A percentile compares a stretch with the other conserved stretches of the same genome.
These are phyloP conservation scores for Kalmusia sp. DNA, from an alignment of 2,329 filamentous ascomycete genomes.

Conservation along the genomic window DNA sequence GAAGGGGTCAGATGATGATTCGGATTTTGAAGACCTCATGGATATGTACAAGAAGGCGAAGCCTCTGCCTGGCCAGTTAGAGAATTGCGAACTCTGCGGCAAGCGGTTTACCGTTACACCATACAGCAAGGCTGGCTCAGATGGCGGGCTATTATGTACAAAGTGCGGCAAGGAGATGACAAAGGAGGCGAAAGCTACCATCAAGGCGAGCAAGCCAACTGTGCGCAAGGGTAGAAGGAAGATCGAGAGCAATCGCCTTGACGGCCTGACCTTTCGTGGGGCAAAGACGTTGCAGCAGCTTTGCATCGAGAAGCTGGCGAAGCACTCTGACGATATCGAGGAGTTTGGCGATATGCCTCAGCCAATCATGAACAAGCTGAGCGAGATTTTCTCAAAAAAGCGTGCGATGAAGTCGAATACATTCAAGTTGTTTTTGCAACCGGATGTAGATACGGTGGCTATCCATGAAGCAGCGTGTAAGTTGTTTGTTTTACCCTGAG, in stretches of 20 bases:
- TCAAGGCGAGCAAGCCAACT: constrained; percentile 65
- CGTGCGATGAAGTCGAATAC: constrained; percentile 62
- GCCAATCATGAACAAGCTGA: constrained; percentile 62
- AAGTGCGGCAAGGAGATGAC: constrained; percentile 79
- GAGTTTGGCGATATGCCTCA: constrained; percentile 70
- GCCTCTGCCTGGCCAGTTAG: constrained; percentile 82
- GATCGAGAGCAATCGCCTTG: constrained; percentile 82
- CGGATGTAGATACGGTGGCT: constrained; percentile 62
- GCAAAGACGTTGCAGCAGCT: constrained; percentile 72
- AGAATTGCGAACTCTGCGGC: constrained; percentile 83
- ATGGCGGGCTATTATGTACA: constrained; percentile 85
- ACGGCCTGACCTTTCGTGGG: constrained; percentile 71
- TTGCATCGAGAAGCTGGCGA: constrained; percentile 69
- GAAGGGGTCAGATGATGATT: constrained; percentile 51
- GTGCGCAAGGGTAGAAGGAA: constrained; percentile 72
- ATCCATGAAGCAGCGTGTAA: constrained; percentile 67
- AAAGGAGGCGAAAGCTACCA: constrained; percentile 68
- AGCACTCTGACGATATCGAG: constrained; percentile 69
- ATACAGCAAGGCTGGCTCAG: constrained; percentile 81
- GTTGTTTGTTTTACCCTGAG: constrained; percentile 24
- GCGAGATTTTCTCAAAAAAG: constrained; percentile 70
- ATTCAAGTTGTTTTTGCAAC: constrained; percentile 58
- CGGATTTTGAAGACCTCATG: constrained; percentile 56
- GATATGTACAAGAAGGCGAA: constrained; percentile 64
- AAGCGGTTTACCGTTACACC: constrained; percentile 93